A percentile compares a stretch with the other conserved stretches of the same genome.
Evolutionary conservation across 148 eudicot species (phyloP).

Genomic region (Heliosperma pusillum): DNA sequence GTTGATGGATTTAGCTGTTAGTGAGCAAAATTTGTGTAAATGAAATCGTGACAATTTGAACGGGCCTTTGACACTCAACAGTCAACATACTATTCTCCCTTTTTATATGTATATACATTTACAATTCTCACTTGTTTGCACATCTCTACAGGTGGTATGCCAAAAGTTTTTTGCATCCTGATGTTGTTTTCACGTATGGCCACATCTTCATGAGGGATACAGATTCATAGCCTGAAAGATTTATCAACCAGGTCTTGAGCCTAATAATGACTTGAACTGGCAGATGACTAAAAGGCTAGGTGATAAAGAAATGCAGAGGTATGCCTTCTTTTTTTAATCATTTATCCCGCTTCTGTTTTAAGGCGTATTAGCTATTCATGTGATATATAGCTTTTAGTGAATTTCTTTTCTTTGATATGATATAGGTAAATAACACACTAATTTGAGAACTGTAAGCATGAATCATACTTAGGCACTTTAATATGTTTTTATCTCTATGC

Average conservation of each 20-base stretch:
- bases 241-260: conserved; percentile 86
- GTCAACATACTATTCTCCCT: conserved; percentile 6
- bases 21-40: neutral
- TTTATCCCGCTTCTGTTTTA: neutral
- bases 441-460: too few relatives aligned
- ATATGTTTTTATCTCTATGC: too few relatives aligned
- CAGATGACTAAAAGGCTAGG: conserved; percentile 85
- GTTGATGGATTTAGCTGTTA: neutral
- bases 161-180: conserved; percentile 71
- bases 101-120: neutral
- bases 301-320: conserved; percentile 85
- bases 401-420: neutral
- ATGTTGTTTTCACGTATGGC: conserved; percentile 66
- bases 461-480: too few relatives aligned
- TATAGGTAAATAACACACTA: too few relatives aligned
- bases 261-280: conserved; percentile 82
- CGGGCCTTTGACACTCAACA: neutral
- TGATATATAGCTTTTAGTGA: neutral
- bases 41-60: neutral
- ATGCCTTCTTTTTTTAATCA: conserved; percentile 24
- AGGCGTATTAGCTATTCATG: too few relatives aligned
- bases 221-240: conserved; percentile 79
- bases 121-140: neutral
- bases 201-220: conserved; percentile 75
- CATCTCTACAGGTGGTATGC: conserved; percentile 69